Evolutionary conservation across 164 flowering plant genomes (phyloP), one percentile per base, ranked within the genome.

Genomic region (Umbilicus rupestris): DNA sequence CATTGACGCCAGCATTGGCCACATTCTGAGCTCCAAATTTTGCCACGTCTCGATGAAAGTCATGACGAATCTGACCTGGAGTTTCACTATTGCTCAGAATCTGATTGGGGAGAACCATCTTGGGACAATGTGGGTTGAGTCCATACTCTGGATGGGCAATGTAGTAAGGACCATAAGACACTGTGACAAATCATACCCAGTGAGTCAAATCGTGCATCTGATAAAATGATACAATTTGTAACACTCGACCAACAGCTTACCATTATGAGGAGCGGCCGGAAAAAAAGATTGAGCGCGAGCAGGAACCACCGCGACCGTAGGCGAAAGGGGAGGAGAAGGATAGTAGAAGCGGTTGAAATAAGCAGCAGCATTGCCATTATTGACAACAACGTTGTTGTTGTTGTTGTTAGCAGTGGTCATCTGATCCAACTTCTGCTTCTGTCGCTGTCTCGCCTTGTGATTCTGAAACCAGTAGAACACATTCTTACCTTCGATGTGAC

Each of bases 371-470:
- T 52, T 24, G 59, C 2, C 44, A 14, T 24, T 28, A 26, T 52
- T 52, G 31, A 52, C 30, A 24, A 14, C 31, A 20, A 47, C 55
- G 12, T n/a, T 20, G 55, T 47, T 47, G 22, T n/a, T 47, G 24
- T n/a, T 47, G 59, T 52, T 52, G 20, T 28, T 26, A 24, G 59
- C 31, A 26, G 31, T 28, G 6, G 3, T 11, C 31, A 52, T 52
- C 59, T 52, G 59, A 26, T 52, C 59, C 59, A 52, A 26, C 65
- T 62, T 62, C 65, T 62, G 65, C 65, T 62, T 62, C 15, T 62
- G 65, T 0, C 65, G 41, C 41, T 62, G 65, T 19, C 65, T 33
- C 16, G 65, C 65, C 65, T 62, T 62, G n/a, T 35, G 65, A 22
- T 62, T 62, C 65, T 62, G 44, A 11, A 62, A 62, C 65, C 65